Conservation (phyloP, 192 early-diverging fungal species). For the Linnemannia hyalina region DNA sequence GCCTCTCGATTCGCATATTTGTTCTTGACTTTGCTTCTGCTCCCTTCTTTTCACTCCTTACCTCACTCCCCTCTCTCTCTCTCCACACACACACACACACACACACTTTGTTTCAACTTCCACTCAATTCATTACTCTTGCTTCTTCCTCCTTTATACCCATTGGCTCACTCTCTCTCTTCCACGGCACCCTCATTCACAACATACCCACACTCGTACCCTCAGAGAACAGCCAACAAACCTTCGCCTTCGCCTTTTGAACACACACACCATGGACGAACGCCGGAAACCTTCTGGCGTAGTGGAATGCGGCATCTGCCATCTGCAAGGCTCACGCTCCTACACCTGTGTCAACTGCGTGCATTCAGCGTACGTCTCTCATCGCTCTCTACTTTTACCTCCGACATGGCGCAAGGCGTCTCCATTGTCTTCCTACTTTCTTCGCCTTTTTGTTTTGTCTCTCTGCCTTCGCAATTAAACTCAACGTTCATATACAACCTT, state of each 20-base stretch:
- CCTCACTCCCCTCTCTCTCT: background rate
- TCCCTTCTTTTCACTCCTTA: background rate
- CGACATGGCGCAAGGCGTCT: background rate
- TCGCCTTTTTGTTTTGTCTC: background rate
- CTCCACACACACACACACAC: background rate
- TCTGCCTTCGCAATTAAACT: background rate
- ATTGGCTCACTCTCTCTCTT: background rate
- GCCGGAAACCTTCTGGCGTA: background rate
- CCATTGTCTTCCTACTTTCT: background rate
- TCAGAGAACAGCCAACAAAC: background rate
- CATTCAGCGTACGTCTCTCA: slow-evolving; percentile 45
- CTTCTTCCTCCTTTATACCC: background rate
- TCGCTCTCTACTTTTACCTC: background rate
- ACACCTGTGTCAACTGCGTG: slow-evolving; percentile 49
- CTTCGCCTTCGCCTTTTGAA: background rate
- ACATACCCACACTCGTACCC: background rate
- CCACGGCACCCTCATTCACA: background rate
- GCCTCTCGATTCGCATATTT: background rate
- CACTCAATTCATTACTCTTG: background rate
- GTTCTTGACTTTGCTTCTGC: background rate
- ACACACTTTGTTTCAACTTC: background rate
- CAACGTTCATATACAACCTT: background rate
- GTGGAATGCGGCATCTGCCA: slow-evolving; percentile 47
- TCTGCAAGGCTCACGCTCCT: slow-evolving; percentile 42
- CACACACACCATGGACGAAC: slow-evolving; percentile 28